Base-by-base conservation (phyloP, 768 basidiomycete species). In the Tremella yokohamensis region DNA sequence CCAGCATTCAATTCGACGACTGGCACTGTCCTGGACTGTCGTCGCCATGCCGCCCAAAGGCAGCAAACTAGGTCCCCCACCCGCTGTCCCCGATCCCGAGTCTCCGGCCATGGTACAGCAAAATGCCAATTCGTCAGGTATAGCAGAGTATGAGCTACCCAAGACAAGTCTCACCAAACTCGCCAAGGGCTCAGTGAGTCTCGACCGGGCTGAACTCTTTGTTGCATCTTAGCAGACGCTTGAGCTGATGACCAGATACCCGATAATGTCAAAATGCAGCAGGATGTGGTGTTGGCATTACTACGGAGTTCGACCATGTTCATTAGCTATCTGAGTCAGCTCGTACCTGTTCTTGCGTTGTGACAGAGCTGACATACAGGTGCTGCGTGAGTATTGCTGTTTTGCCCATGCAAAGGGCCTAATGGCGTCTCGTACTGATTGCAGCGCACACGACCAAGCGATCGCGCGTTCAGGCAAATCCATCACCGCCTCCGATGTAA, bases 271-370 rank as follows among this genome's bases (percentile, higher is more conserved):
- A 94, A 94, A 71, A 76, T 96, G 56, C 88, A 91, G 67, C 94
- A 92, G 62, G 94, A 97, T 58, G 88, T 89, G 0, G 84, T 92
- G 0, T 74, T 88, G 1, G 89, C 90, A 12, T 80, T 96, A 9
- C 81, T 88, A 13, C 92, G 92, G 72, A 87, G 87, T 26, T 90
- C 92, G 2, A 93, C 93, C 0, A 87, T 97, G 52, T 98, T 97
- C 75, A 92, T 99, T 65, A 93, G 88, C 75, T 94, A 92, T 67
- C 80, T 98, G 8, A 87, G 93, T 87, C 74, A 65, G 85, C 51
- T 51, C 19, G 18, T 19, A 49, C 39, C 12, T 18, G 61, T 25
- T 22, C 6, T 53, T 54, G n/a, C n/a, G n/a, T n/a, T n/a, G 22
- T 8, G 18, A 48, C 29, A 13, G 6, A 29, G 42, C 54, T 57